A percentile compares a stretch with the other conserved stretches of the same genome.
These are phyloP conservation scores for Aspergillus tamarii DNA, from an alignment of 2,329 filamentous ascomycete genomes.

Conservation along the genomic window DNA sequence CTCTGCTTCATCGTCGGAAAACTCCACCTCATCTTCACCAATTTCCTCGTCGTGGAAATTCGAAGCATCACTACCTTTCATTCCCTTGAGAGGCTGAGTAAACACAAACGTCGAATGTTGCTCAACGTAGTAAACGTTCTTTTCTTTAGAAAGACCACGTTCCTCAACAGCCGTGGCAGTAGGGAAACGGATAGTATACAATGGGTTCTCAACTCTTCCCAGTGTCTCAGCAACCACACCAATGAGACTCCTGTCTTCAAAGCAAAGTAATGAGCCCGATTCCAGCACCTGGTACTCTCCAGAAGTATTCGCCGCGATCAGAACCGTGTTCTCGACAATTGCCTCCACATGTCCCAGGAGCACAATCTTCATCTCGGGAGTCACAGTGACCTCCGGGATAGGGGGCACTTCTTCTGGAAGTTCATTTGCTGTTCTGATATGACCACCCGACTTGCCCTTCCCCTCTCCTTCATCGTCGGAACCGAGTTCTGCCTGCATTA, in stretches of 20 bases:
- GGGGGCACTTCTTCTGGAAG: slow-evolving; percentile 63
- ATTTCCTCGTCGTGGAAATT: slow-evolving; percentile 95
- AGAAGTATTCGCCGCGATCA: slow-evolving; percentile 77
- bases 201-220: slow-evolving; percentile 80
- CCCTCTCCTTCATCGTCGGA: slow-evolving; percentile 75
- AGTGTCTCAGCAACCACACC: slow-evolving; percentile 84
- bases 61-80: slow-evolving; percentile 91
- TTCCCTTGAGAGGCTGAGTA: slow-evolving; percentile 74
- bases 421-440: slow-evolving; percentile 83
- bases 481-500: slow-evolving; percentile 81
- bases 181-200: slow-evolving; percentile 81
- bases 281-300: slow-evolving; percentile 87
- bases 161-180: slow-evolving; percentile 69
- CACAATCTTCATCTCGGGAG: slow-evolving; percentile 73
- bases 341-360: slow-evolving; percentile 75
- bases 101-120: slow-evolving; percentile 82
- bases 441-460: slow-evolving; percentile 48
- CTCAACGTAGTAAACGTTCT: slow-evolving; percentile 77
- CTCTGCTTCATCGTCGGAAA: slow-evolving; percentile 95
- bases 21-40: slow-evolving; percentile 83
- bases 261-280: slow-evolving; percentile 79
- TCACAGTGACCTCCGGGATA: slow-evolving; percentile 79
- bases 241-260: slow-evolving; percentile 72
- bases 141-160: slow-evolving; percentile 68
- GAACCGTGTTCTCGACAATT: slow-evolving; percentile 75